Percentiles rank a stretch among this genome's conserved stretches.
These are phyloP conservation scores for Linaria vulgaris DNA, from an alignment of 257 asterid genomes.

Conservation along the genomic window DNA sequence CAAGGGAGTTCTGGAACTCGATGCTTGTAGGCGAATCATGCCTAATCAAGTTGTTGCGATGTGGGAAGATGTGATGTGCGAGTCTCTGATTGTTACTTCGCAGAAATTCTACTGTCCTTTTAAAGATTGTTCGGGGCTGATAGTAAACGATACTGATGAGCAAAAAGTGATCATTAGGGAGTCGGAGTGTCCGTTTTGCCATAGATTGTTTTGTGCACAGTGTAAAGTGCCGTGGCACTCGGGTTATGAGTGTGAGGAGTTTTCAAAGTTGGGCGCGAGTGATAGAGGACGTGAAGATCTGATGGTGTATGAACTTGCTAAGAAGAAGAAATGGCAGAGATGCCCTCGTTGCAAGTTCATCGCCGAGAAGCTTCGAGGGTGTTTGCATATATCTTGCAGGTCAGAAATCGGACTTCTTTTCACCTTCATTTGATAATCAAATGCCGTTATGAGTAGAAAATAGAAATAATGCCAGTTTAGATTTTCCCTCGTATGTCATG, in stretches of 20 bases:
- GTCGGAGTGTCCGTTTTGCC: constrained; percentile 49
- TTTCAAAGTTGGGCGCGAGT: constrained; percentile 21
- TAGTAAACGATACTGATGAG: constrained; percentile 35
- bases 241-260: constrained; percentile 42
- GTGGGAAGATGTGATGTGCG: constrained; percentile 49
- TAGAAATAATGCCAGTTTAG: too few species aligned
- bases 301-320: constrained; percentile 42
- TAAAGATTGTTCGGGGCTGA: constrained; percentile 46
- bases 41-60: constrained; percentile 9
- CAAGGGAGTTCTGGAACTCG: constrained; percentile 29
- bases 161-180: constrained; percentile 25
- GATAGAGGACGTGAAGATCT: constrained; percentile 44
- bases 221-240: constrained; percentile 57
- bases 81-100: constrained; percentile 31
- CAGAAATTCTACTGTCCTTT: constrained; percentile 55
- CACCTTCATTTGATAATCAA: too few species aligned
- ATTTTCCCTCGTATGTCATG: too few species aligned
- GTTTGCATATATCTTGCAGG: constrained; percentile 54
- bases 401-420: not conserved
- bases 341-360: constrained; percentile 38
- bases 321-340: constrained; percentile 44
- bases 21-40: constrained; percentile 25
- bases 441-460: not conserved
- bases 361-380: constrained; percentile 43
- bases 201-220: constrained; percentile 43